Conservation (phyloP, 2,329 filamentous ascomycete genomes). For the Sporothrix brunneoviolacea region DNA sequence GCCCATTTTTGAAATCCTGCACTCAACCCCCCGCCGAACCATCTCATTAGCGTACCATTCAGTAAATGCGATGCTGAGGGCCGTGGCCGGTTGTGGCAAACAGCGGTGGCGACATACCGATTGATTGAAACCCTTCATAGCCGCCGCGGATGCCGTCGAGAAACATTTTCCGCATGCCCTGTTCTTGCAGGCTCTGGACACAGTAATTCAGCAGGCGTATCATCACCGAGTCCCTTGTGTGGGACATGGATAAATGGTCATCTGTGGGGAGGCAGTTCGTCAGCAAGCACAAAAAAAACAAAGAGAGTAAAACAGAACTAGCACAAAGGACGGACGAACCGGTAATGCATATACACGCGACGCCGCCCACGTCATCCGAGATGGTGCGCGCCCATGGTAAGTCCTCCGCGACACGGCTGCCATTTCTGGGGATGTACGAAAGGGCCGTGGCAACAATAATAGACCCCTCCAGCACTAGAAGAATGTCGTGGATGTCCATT, state of each 20-base stretch:
- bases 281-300: neutral
- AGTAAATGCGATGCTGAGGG: no score
- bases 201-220: slow-evolving; percentile 48
- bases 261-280: slow-evolving; percentile 28
- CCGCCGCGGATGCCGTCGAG: slow-evolving; percentile 48
- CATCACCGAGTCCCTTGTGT: slow-evolving; percentile 43
- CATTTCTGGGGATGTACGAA: slow-evolving; percentile 43
- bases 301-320: no score
- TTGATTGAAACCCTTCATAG: slow-evolving; percentile 42
- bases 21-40: neutral
- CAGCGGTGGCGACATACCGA: slow-evolving; percentile 36
- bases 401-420: slow-evolving; percentile 41
- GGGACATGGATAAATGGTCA: slow-evolving; percentile 35
- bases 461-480: slow-evolving; percentile 45
- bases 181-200: slow-evolving; percentile 37
- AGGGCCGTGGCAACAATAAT: slow-evolving; percentile 47
- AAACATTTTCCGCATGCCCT: slow-evolving; percentile 49
- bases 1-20: slow-evolving; percentile 44
- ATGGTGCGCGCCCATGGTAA: slow-evolving; percentile 50
- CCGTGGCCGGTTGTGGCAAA: no score
- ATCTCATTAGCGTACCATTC: neutral
- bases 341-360: slow-evolving; percentile 54
- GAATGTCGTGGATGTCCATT: slow-evolving; percentile 43
- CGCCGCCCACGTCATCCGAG: slow-evolving; percentile 46
- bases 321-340: slow-evolving; percentile 38